Evolutionary conservation across 306 rosid genomes (phyloP).

Genomic region (Senna siamea): DNA sequence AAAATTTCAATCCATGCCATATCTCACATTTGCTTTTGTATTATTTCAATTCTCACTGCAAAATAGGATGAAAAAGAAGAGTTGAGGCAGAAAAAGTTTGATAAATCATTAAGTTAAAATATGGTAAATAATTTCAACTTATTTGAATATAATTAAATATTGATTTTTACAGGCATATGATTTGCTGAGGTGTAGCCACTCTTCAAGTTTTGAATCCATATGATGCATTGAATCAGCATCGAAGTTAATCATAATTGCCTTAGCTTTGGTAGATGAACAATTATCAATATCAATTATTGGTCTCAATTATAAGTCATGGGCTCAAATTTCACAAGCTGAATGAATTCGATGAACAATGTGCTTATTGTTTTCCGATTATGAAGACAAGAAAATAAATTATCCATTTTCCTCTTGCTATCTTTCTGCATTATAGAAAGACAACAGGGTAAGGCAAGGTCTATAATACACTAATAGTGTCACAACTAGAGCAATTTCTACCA

Average conservation of each 20-base stretch:
- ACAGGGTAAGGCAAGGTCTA: slow-evolving; percentile 21
- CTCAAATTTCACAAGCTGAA: slow-evolving; percentile 27
- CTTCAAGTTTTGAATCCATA: slow-evolving; percentile 24
- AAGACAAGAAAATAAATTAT: slow-evolving; percentile 32
- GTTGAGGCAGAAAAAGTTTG: not conserved
- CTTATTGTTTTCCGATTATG: slow-evolving; percentile 33
- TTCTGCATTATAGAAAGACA: slow-evolving; percentile 27
- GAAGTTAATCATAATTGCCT: slow-evolving; percentile 10
- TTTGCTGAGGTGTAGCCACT: not conserved
- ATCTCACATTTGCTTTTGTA: not conserved
- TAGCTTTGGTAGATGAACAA: slow-evolving; percentile 34
- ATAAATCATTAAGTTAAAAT: not conserved
- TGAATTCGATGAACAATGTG: slow-evolving; percentile 37
- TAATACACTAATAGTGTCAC: slow-evolving; percentile 29
- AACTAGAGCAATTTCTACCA: slow-evolving; percentile 7
- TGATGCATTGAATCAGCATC: slow-evolving; percentile 28
- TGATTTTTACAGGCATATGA: slow-evolving; percentile 5
- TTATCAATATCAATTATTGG: slow-evolving; percentile 40
- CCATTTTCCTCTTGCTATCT: slow-evolving; percentile 37
- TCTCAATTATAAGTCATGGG: slow-evolving; percentile 40
- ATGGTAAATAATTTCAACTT: slow-evolving; percentile 14
- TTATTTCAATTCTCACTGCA: not conserved
- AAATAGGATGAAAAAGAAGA: slow-evolving; percentile 13
- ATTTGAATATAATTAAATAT: not conserved
- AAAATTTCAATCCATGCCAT: not conserved